Base-by-base conservation (phyloP, 2,329 filamentous ascomycete species). In the Laburnicola sp. region DNA sequence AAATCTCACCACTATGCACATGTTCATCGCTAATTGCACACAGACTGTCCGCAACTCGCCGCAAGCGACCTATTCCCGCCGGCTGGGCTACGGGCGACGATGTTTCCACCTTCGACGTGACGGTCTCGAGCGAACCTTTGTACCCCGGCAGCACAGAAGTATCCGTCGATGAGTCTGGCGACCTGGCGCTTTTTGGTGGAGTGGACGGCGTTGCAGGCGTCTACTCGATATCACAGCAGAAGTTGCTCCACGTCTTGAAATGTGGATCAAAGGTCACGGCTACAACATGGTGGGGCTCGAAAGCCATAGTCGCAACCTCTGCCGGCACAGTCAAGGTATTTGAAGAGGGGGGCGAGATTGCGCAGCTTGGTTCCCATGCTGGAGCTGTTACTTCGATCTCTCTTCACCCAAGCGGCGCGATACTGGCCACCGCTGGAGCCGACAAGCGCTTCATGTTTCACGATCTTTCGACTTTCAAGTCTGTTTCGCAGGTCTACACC, bases 371-470 rank as follows among this genome's bases (percentile, higher is more conserved):
- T n/a, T 86, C 89, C 45, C 94, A 99, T 72, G 88, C 91, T 22
- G 93, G 92, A 3, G 80, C 89, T 50, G 88, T 86, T 1, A 94
- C 86, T 6, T 87, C 84, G 4, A 74, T 99, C 50, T 85, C 90
- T 31, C 69, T 92, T 6, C 94, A 99, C 71, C 91, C 94, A 1
- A 87, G 88, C 58, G 89, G 88, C 34, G 84, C 88, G 46, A 84
- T 99, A 50, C 72, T 97, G 40, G 93, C 89, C 2, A 96, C 93
- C 0, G 88, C 94, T 30, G 92, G 93, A 42, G 82, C 85, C 1
- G 94, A 99, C 72, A 97, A 96, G 82, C 93, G 88, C 72, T 91
- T 96, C 66, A 84, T 92, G 2, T 84, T 97, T 56, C 97, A 97
- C 73, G 91, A 97, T 59, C 74, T 97, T 34, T 73, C 80, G 21